Base-by-base conservation (phyloP, 805 yeast species). In the Clavispora santaluciae region DNA sequence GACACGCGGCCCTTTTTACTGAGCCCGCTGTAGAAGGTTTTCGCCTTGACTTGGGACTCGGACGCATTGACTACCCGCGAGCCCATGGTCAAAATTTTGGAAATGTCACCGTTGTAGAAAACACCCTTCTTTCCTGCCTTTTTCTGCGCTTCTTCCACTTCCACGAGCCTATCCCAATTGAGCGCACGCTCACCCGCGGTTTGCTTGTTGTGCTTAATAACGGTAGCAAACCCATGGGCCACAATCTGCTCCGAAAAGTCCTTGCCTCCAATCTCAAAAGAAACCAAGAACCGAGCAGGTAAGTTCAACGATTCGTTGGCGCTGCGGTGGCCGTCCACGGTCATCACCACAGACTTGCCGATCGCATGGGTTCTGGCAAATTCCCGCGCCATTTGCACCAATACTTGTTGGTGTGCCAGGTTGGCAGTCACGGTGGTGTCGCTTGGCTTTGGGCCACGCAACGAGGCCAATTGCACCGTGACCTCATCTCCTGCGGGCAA, bases 41-140 rank as follows among this genome's bases (percentile, higher is more conserved):
- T 80, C 24, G 96, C 88, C 54, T 86, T 78, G 31, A 80, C 66
- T 6, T 74, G 70, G 50, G 75, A 77, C 57, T 86, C 95, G 16
- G 91, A 82, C 5, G 95, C 95, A 58, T 88, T 91, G 24, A 85
- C 84, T 23, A 79, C 61, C 50, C 87, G 73, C 28, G 79, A 79
- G 16, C 77, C 63, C 12, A 77, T 77, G 12, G 79, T 78, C 39
- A 76, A 72, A 11, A 68, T 56, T 54, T 79, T 79, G 40, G 51
- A 49, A 38, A 66, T 54, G 42, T 67, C 72, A 7, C 66, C 66
- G 21, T 75, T 72, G 43, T 69, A 73, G 56, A 74, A 79, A 31
- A 88, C 68, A 16, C 95, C 95, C 35, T 67, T 67, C 49, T 81
- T 76, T 18, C 59, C 67, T 18, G 63, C 62, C 41, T 71, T 74